Evolutionary conservation across 768 basidiomycete genomes (phyloP).

Genomic region (Piloderma croceum): DNA sequence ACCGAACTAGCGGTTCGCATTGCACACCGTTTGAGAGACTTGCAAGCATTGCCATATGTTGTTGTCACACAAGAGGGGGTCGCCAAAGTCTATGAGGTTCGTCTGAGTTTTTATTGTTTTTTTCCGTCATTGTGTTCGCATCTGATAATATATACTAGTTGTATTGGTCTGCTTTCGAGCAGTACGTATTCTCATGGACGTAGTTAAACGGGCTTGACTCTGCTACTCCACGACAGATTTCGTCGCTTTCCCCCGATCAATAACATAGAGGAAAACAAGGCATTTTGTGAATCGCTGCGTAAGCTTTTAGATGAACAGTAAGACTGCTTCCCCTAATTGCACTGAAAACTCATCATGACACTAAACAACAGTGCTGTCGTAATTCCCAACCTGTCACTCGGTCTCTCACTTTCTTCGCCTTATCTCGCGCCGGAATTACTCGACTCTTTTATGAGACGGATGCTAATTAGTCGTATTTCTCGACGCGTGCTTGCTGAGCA

Average conservation of each 20-base stretch:
- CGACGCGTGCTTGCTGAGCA: conserved; percentile 86
- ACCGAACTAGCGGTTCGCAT: conserved; percentile 85
- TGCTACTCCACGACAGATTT: conserved; percentile 41
- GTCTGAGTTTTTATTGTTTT: conserved; percentile 17
- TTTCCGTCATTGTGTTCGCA: conserved; percentile 3
- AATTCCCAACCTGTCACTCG: conserved; percentile 78
- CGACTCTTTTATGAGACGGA: conserved; percentile 84
- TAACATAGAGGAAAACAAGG: conserved; percentile 66
- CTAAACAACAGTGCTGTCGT: conserved; percentile 52
- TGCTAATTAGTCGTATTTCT: conserved; percentile 88
- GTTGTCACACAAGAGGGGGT: conserved; percentile 84
- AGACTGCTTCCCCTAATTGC: conserved; percentile 1
- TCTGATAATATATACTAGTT: conserved; percentile 56
- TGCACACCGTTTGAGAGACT: conserved; percentile 79
- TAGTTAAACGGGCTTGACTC: background rate
- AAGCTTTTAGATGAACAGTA: conserved; percentile 75
- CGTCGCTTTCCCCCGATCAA: conserved; percentile 70
- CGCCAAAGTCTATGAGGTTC: conserved; percentile 76
- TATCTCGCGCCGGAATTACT: conserved; percentile 72
- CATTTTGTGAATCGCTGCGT: conserved; percentile 69
- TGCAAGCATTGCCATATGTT: conserved; percentile 80
- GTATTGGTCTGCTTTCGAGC: conserved; percentile 85
- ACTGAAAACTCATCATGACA: background rate
- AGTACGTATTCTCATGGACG: conserved; percentile 35
- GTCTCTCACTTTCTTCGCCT: conserved; percentile 79